These are phyloP conservation scores for Abrus pulchellus DNA, from an alignment of 306 rosid genomes.

Conservation along the genomic window DNA sequence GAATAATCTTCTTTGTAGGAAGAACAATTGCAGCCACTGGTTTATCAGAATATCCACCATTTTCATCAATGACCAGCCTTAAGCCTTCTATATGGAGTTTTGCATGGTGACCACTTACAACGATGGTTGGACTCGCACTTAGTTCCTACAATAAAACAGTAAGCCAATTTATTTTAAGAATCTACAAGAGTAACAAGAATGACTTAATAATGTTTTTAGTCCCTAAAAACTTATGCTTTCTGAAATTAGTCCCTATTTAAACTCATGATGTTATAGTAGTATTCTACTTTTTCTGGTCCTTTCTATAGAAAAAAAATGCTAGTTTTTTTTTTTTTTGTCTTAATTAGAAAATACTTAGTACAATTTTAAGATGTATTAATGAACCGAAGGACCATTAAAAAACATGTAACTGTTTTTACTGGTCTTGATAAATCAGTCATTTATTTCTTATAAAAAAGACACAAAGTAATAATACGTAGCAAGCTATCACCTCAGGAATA, in stretches of 20 bases:
- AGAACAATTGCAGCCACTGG: slow-evolving; percentile 88
- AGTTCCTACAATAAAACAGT: slow-evolving; percentile 63
- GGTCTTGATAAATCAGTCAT: too few species aligned
- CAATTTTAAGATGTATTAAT: too few species aligned
- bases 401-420: too few species aligned
- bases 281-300: background rate
- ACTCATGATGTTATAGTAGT: background rate
- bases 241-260: background rate
- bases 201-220: background rate
- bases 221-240: background rate
- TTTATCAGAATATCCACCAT: slow-evolving; percentile 68
- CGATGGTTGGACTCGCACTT: slow-evolving; percentile 59
- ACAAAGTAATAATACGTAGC: slow-evolving; percentile 1
- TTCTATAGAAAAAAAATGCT: too few species aligned
- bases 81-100: slow-evolving; percentile 80
- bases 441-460: too few species aligned
- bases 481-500: slow-evolving; percentile 76
- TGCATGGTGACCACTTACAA: slow-evolving; percentile 93
- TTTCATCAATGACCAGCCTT: slow-evolving; percentile 82
- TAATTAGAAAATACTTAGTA: too few species aligned
- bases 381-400: too few species aligned
- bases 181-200: background rate
- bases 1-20: slow-evolving; percentile 76
- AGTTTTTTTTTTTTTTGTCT: too few species aligned
- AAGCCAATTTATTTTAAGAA: slow-evolving; percentile 19